Percentiles rank a stretch among this genome's conserved stretches.
These are phyloP conservation scores for Isatis tinctoria DNA, from an alignment of 345 rosid genomes.

Conservation along the genomic window DNA sequence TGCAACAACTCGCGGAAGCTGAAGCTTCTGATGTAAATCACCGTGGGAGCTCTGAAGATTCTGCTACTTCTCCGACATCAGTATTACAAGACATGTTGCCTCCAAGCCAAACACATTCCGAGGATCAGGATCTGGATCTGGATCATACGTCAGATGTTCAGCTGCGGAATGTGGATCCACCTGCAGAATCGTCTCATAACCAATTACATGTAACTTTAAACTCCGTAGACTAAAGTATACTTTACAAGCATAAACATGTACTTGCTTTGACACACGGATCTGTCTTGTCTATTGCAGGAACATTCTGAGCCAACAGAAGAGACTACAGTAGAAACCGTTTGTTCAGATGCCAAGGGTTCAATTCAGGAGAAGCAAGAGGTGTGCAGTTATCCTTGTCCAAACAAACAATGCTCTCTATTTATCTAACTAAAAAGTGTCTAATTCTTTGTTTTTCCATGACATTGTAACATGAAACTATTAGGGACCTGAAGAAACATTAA, in stretches of 20 bases:
- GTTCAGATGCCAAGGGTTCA: not conserved
- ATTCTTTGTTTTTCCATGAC: conserved; percentile 11
- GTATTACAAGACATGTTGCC: conserved; percentile 34
- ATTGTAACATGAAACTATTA: conserved; percentile 24
- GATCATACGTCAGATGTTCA: conserved; percentile 24
- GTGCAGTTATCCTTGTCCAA: not conserved
- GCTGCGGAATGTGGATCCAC: conserved; percentile 2
- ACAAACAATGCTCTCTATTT: not conserved
- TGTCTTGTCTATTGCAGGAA: not conserved
- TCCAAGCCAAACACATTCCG: conserved; percentile 24
- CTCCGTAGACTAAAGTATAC: conserved; percentile 2
- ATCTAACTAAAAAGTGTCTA: not conserved
- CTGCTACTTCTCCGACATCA: conserved; percentile 47
- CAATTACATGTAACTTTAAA: conserved; percentile 10
- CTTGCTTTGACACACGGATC: not conserved
- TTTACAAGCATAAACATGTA: not conserved
- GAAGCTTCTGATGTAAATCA: conserved; percentile 27
- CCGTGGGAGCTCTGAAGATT: conserved; percentile 27
- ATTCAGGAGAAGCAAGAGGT: conserved; percentile 21
- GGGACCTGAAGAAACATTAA: conserved; percentile 14
- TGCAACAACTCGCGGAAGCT: conserved; percentile 21
- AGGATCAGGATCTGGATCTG: conserved; percentile 9
- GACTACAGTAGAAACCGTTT: not conserved
- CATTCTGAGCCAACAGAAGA: conserved; percentile 11
- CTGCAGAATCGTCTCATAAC: conserved; percentile 16